These are phyloP conservation scores for Misopates orontium DNA, from an alignment of 257 asterid genomes.

Conservation along the genomic window DNA sequence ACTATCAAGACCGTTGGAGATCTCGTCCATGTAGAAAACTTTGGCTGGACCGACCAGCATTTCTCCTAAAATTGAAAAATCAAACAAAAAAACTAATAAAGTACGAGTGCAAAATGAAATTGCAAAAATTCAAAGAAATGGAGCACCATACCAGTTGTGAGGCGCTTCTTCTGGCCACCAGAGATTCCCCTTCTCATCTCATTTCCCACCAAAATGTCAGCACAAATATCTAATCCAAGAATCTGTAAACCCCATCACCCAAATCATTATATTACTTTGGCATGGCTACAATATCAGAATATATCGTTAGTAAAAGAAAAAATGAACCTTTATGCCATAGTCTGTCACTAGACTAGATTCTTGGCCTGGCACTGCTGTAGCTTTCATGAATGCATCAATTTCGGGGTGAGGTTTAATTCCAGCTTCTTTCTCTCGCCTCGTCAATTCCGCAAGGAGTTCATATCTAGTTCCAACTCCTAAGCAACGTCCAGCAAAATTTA, in stretches of 20 bases:
- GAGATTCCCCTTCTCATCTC: conserved; percentile 76
- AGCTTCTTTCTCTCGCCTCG: conserved; percentile 53
- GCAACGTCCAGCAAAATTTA: conserved; percentile 54
- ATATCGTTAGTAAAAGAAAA: background rate
- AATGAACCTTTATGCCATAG: conserved; percentile 57
- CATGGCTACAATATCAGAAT: background rate
- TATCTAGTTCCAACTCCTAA: conserved; percentile 58
- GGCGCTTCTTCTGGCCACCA: conserved; percentile 73
- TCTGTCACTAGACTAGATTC: conserved; percentile 61
- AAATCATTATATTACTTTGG: too few species aligned
- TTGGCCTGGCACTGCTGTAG: conserved; percentile 61
- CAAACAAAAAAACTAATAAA: background rate
- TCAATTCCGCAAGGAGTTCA: conserved; percentile 51
- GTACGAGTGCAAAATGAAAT: too few species aligned
- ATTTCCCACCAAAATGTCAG: conserved; percentile 73
- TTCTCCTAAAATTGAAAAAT: conserved; percentile 44
- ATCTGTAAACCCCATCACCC: conserved; percentile 28
- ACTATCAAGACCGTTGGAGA: conserved; percentile 72
- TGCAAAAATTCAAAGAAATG: too few species aligned
- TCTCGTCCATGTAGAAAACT: conserved; percentile 70
- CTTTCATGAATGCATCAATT: conserved; percentile 65
- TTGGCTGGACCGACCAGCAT: conserved; percentile 80
- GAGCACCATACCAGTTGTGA: conserved; percentile 50
- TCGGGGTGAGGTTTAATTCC: conserved; percentile 65
- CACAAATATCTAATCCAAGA: conserved; percentile 66